A percentile compares a stretch with the other conserved stretches of the same genome.
phyloP scores from a whole-genome alignment of 169 alveolate genomes.

The Plasmodium sp. region DNA sequence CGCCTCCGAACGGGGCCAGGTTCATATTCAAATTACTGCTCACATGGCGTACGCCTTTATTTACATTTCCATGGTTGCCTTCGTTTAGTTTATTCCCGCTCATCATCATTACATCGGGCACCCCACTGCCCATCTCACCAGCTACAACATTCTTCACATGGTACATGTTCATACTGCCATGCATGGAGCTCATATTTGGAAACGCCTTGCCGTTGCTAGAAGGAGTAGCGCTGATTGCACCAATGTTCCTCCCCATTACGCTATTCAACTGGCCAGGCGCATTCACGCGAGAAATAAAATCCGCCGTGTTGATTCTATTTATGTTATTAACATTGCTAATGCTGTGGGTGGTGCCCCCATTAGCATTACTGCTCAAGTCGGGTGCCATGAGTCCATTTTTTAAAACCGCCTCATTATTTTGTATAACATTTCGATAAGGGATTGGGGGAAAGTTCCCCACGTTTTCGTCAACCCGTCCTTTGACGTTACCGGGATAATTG shows the following conservation, averaged over 20 bases:
- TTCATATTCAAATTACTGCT: not conserved
- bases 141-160: not conserved
- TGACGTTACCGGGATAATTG: not conserved
- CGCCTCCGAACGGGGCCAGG: not conserved
- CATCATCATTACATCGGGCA: not conserved
- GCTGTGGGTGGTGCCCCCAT: not conserved
- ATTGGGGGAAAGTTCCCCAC: not conserved
- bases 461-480: constrained; percentile 1
- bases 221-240: not conserved
- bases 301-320: not conserved
- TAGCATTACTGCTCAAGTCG: not conserved
- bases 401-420: not conserved
- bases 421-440: not conserved
- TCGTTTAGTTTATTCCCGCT: not conserved
- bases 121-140: not conserved
- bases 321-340: not conserved
- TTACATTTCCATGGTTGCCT: not conserved
- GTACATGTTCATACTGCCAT: not conserved
- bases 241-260: not conserved
- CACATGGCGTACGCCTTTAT: not conserved
- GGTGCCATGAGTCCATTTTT: not conserved
- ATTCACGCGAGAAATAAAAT: not conserved
- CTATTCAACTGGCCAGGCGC: not conserved
- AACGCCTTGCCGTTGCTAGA: not conserved
- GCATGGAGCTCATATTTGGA: not conserved